Percentiles rank a stretch among this genome's conserved stretches.
Evolutionary conservation across 2,329 filamentous ascomycete genomes (phyloP).

Genomic region (Alternaria consortialis): DNA sequence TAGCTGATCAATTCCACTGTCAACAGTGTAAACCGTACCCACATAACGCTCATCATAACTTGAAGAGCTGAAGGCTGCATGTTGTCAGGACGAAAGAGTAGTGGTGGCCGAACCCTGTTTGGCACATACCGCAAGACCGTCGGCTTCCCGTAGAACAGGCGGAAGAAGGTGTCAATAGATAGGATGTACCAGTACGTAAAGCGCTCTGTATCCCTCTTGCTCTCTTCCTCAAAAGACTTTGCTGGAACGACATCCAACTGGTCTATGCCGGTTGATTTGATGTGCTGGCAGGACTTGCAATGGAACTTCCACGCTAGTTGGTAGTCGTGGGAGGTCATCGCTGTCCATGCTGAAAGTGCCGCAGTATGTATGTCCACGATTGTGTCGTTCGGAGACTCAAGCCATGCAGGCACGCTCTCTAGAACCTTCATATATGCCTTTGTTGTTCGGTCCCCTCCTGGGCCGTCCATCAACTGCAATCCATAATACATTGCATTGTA

Average conservation of each 20-base stretch:
- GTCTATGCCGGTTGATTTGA: conserved; percentile 32
- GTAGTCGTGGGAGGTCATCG: conserved; percentile 39
- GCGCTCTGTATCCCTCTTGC: conserved; percentile 21
- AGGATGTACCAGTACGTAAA: conserved; percentile 38
- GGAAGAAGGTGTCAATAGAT: conserved; percentile 37
- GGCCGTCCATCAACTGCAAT: conserved; percentile 25
- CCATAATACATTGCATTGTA: conserved; percentile 42
- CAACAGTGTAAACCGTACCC: conserved; percentile 32
- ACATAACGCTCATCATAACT: conserved; percentile 29
- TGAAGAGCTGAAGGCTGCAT: conserved; percentile 29
- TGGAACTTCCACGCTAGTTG: conserved; percentile 44
- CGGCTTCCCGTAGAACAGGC: conserved; percentile 41
- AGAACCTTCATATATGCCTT: conserved; percentile 40
- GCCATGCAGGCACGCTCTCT: conserved; percentile 39
- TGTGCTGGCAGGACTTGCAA: conserved; percentile 35
- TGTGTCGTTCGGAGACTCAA: conserved; percentile 23
- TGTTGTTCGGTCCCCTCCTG: conserved; percentile 20
- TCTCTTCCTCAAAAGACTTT: conserved; percentile 34
- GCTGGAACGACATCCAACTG: conserved; percentile 31
- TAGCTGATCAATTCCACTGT: conserved; percentile 30
- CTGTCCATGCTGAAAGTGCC: conserved; percentile 34
- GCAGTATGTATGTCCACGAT: conserved; percentile 35
- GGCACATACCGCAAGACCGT: conserved; percentile 30
- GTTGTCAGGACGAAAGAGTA: conserved; percentile 24
- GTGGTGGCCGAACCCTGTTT: conserved; percentile 31